Evolutionary conservation across 2,329 filamentous ascomycete species (phyloP).

Genomic region (Cercospora beticola): DNA sequence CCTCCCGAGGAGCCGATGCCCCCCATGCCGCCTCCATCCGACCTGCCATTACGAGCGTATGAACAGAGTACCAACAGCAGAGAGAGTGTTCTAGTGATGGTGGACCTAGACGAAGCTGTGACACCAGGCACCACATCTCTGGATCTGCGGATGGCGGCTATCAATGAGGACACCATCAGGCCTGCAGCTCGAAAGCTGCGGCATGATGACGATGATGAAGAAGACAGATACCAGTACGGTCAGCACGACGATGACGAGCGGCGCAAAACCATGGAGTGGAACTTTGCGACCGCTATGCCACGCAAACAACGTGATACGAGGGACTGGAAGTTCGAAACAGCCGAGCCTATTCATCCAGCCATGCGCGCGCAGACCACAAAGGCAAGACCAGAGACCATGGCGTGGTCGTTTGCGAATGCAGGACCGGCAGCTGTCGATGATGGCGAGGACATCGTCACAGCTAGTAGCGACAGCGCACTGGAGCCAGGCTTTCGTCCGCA

Average conservation of each 20-base stretch:
- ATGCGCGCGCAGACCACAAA: constrained; percentile 35
- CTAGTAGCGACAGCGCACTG: constrained; percentile 28
- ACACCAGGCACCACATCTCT: constrained; percentile 48
- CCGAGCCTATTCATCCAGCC: constrained; percentile 24
- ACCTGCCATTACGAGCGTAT: constrained; percentile 54
- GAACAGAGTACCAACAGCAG: constrained; percentile 40
- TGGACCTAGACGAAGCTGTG: constrained; percentile 59
- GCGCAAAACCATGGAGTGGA: constrained; percentile 55
- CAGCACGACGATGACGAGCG: constrained; percentile 39
- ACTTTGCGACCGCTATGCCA: constrained; percentile 45
- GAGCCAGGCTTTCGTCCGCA: constrained; percentile 41
- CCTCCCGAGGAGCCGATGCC: constrained; percentile 36
- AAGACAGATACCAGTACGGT: constrained; percentile 32
- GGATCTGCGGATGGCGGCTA: constrained; percentile 41
- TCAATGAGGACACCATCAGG: constrained; percentile 27
- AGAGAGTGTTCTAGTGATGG: constrained; percentile 54
- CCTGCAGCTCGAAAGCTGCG: constrained; percentile 15
- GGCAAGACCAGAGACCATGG: constrained; percentile 46
- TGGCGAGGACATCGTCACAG: constrained; percentile 31
- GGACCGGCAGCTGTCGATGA: constrained; percentile 31
- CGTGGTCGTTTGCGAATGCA: constrained; percentile 51
- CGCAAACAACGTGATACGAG: constrained; percentile 43
- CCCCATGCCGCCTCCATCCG: constrained; percentile 41
- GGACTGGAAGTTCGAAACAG: constrained; percentile 51
- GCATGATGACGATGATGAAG: constrained; percentile 43